Evolutionary conservation across 2,329 filamentous ascomycete species (phyloP).

Genomic region (Aureobasidium uvarum): DNA sequence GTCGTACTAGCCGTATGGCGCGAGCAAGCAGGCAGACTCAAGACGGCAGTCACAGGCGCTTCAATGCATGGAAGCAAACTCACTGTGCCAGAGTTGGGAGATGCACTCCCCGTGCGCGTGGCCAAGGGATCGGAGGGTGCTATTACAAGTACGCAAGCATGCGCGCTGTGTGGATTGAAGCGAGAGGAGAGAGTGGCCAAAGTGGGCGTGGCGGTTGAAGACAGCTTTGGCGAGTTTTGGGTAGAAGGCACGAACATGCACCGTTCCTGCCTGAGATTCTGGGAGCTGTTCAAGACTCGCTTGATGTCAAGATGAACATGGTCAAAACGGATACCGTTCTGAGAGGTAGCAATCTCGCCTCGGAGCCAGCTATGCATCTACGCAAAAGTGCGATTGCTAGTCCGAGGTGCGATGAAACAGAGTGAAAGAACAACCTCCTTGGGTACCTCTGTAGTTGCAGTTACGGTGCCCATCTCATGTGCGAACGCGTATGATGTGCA

Average conservation of each 20-base stretch:
- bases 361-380: no score
- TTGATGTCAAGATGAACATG: conserved; percentile 62
- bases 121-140: conserved; percentile 64
- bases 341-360: no score
- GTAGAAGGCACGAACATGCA: conserved; percentile 61
- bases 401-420: no score
- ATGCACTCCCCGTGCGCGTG: conserved; percentile 65
- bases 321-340: no score
- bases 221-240: conserved; percentile 98
- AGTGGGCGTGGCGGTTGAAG: conserved; percentile 74
- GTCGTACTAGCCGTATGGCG: conserved; percentile 76
- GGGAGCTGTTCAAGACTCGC: conserved; percentile 70
- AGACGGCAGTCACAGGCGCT: conserved; percentile 64
- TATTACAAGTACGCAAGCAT: conserved; percentile 69
- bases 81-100: conserved; percentile 66
- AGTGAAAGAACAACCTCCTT: no score
- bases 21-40: conserved; percentile 69
- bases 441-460: no score
- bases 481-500: no score
- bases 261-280: conserved; percentile 72
- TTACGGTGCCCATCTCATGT: no score
- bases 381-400: no score
- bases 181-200: conserved; percentile 77
- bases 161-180: conserved; percentile 83
- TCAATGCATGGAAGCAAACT: conserved; percentile 48